phyloP scores from a whole-genome alignment of 768 basidiomycete species.

The Russula griseocarnosa region DNA sequence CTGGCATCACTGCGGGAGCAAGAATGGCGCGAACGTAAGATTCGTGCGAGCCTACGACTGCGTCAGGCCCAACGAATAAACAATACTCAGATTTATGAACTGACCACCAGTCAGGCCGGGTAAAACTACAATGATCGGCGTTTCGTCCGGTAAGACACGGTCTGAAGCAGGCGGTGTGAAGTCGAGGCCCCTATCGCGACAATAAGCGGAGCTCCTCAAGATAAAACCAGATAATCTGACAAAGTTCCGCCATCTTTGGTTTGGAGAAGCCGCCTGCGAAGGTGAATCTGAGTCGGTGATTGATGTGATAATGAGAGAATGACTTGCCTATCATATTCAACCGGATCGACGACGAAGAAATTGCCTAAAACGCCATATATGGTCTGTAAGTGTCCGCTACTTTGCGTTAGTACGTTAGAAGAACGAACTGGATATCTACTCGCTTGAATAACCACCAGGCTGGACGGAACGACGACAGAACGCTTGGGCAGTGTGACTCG shows the following conservation, averaged over 20 bases:
- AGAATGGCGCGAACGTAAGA: slow-evolving; percentile 83
- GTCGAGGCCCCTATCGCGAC: slow-evolving; percentile 53
- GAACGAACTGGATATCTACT: slow-evolving; percentile 6
- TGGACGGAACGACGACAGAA: slow-evolving; percentile 32
- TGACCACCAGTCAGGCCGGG: slow-evolving; percentile 48
- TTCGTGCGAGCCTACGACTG: slow-evolving; percentile 71
- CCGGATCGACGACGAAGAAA: slow-evolving; percentile 52
- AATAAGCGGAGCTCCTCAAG: slow-evolving; percentile 9
- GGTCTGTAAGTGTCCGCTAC: slow-evolving; percentile 63
- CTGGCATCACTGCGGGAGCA: slow-evolving; percentile 62
- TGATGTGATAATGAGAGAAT: not conserved
- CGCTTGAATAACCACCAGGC: slow-evolving; percentile 36
- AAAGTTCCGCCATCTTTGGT: slow-evolving; percentile 62
- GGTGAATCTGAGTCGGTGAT: not conserved
- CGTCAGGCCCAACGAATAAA: slow-evolving; percentile 13
- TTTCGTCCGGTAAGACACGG: slow-evolving; percentile 36
- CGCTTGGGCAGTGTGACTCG: slow-evolving; percentile 32
- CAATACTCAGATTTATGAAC: slow-evolving; percentile 17
- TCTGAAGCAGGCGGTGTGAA: slow-evolving; percentile 45
- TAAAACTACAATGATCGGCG: slow-evolving; percentile 53
- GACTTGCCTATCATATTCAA: slow-evolving; percentile 53
- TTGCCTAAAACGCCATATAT: slow-evolving; percentile 56
- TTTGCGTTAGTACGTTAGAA: not conserved
- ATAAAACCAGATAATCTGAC: slow-evolving; percentile 38
- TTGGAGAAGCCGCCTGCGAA: slow-evolving; percentile 45